Percentiles rank a stretch among this genome's conserved stretches.
phyloP scores from a whole-genome alignment of 495 filamentous ascomycete genomes.

The Pyronema omphalodes region DNA sequence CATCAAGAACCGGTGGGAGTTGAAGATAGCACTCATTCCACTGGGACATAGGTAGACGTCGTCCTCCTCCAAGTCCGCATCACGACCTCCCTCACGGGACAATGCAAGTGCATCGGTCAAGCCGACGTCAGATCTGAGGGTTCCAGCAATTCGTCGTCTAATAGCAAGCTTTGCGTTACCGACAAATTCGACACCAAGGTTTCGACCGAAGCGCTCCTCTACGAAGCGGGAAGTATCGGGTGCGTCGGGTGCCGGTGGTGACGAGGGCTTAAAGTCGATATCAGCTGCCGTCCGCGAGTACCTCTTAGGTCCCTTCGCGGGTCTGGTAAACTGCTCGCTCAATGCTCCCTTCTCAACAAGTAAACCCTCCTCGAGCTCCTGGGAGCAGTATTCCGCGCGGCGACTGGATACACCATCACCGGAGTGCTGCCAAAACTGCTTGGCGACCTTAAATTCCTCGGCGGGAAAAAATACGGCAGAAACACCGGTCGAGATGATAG shows the following conservation, averaged over 20 bases:
- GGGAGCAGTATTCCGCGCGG: conserved; percentile 71
- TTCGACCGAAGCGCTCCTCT: conserved; percentile 87
- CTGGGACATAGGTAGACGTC: conserved; percentile 78
- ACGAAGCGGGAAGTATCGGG: conserved; percentile 65
- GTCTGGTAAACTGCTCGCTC: conserved; percentile 5
- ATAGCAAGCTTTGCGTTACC: conserved; percentile 72
- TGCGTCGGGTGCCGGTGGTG: conserved; percentile 30
- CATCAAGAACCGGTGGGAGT: conserved; percentile 56
- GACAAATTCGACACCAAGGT: conserved; percentile 60
- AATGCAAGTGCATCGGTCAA: conserved; percentile 35
- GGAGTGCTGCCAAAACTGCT: conserved; percentile 89
- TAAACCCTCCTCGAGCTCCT: conserved; percentile 49
- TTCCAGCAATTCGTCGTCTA: conserved; percentile 70
- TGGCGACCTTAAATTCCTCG: conserved; percentile 48
- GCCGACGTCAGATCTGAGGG: conserved; percentile 36
- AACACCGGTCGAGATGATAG: conserved; percentile 34
- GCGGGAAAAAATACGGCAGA: conserved; percentile 55
- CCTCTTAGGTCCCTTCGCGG: conserved; percentile 9
- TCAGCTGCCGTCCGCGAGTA: conserved; percentile 8
- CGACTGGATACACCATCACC: conserved; percentile 91
- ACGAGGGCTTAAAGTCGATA: conserved; percentile 3
- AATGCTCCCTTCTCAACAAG: conserved; percentile 36
- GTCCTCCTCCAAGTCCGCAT: conserved; percentile 58
- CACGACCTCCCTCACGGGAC: conserved; percentile 19
- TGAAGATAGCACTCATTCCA: conserved; percentile 92